A percentile compares a stretch with the other conserved stretches of the same genome.
Conservation (phyloP, 2,329 filamentous ascomycete species). For the Ustilaginoidea virens region DNA sequence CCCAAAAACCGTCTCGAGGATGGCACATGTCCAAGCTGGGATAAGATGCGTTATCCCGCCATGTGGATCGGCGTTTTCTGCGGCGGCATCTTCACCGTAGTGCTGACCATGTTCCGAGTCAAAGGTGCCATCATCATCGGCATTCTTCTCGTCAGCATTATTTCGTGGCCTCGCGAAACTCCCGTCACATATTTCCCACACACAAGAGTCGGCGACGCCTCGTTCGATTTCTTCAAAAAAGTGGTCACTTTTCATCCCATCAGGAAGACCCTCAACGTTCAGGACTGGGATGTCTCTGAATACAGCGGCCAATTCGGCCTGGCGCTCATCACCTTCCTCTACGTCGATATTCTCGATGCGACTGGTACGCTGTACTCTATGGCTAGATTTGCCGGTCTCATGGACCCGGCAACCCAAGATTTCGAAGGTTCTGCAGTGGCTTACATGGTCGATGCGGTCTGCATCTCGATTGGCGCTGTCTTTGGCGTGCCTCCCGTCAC, state of each 20-base stretch:
- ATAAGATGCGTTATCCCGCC: constrained; percentile 69
- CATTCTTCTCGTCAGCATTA: constrained; percentile 70
- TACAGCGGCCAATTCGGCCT: constrained; percentile 66
- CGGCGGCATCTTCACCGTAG: constrained; percentile 62
- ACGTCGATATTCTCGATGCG: constrained; percentile 78
- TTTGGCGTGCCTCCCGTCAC: constrained; percentile 71
- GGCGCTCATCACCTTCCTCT: constrained; percentile 76
- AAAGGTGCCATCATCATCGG: constrained; percentile 78
- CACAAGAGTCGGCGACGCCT: constrained; percentile 48
- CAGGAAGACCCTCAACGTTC: constrained; percentile 48
- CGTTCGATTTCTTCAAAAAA: constrained; percentile 77
- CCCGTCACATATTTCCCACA: constrained; percentile 70
- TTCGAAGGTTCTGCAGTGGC: constrained; percentile 76
- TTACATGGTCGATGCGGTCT: constrained; percentile 68
- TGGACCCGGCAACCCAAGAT: constrained; percentile 71
- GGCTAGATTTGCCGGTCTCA: constrained; percentile 67
- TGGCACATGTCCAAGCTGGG: constrained; percentile 43
- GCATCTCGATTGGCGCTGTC: constrained; percentile 64
- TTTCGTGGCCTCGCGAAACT: constrained; percentile 72
- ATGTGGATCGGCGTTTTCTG: constrained; percentile 87
- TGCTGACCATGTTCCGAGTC: constrained; percentile 73
- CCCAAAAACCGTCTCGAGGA: constrained; percentile 21
- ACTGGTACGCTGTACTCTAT: constrained; percentile 83
- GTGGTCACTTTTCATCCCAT: constrained; percentile 78
- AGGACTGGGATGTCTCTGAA: constrained; percentile 55